Base-by-base conservation (phyloP, 2,329 filamentous ascomycete species). In the Nannizziopsis barbatae region DNA sequence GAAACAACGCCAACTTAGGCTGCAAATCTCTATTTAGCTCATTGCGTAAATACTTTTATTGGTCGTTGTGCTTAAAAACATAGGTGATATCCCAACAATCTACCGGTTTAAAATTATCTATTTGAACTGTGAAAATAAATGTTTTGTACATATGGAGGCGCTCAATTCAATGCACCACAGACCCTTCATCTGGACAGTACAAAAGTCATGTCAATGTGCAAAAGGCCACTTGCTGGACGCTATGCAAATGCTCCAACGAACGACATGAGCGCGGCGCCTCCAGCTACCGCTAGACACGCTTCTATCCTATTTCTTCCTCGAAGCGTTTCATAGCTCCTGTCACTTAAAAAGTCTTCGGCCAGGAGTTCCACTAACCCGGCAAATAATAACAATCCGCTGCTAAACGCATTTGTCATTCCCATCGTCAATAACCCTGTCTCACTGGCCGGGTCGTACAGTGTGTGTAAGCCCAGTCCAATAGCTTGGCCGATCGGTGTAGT, bases 401-500 rank as follows among this genome's bases (percentile, higher is more conserved):
- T 88, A 45, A 93, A 83, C 35, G 85, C 86, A 59, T 94, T 93
- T 75, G 90, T 92, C 60, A 89, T 79, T 6, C 87, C 87, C 5
- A 93, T 86, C 68, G 90, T 83, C 20, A 93, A 69, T 42, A 93
- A 67, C 0, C 87, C 86, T 0, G 80, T 77, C 60, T 86, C 76
- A 57, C 83, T 86, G 57, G 78, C 75, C 1, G 87, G 86, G 55
- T 88, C 85, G 65, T 93, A 93, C 54, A 92, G 69, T 32, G 79
- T 80, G 64, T 92, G 85, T 15, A 90, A 75, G 3, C 83, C 68
- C 9, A 94, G 71, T 0, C 87, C 87, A 48, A 93, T 84, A 1
- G 85, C 86, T 62, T 93, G 86, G 7, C 87, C 87, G 14, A 92
- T 71, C 0, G 87, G 87, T 0, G 87, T 93, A 1, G 83, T 87